Conservation (phyloP, 371 early-diverging fungal genomes). For the Mortierella sp. region DNA sequence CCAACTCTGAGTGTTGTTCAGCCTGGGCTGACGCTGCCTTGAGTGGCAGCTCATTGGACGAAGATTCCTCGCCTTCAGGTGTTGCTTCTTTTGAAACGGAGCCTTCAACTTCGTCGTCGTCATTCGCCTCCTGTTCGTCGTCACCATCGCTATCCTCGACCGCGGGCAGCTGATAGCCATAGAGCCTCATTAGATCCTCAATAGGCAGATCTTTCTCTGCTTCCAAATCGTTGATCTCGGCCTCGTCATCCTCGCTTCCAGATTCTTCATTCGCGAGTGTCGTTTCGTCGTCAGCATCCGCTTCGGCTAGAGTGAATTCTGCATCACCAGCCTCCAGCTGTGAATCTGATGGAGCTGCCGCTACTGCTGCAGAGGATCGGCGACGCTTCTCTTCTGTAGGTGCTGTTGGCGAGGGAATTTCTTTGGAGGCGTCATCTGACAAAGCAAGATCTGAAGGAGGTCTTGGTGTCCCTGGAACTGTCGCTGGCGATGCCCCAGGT, state of each 20-base stretch:
- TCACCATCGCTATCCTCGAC: slow-evolving; percentile 35
- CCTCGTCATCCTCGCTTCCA: slow-evolving; percentile 63
- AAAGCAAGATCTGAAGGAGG: not conserved
- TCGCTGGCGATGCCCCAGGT: slow-evolving; percentile 2
- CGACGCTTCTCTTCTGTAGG: slow-evolving; percentile 27
- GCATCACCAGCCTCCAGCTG: slow-evolving; percentile 49
- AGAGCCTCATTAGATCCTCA: slow-evolving; percentile 66
- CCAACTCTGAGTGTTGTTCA: no score
- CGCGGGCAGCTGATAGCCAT: slow-evolving; percentile 52
- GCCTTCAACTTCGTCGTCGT: not conserved
- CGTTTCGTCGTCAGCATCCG: slow-evolving; percentile 50
- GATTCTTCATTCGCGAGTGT: slow-evolving; percentile 52
- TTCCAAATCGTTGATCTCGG: slow-evolving; percentile 61
- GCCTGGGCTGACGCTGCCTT: not conserved
- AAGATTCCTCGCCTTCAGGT: not conserved
- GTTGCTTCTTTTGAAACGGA: not conserved
- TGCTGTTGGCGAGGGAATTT: slow-evolving; percentile 31
- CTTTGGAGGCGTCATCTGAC: slow-evolving; percentile 14
- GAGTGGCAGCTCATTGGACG: no score
- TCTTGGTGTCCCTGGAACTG: slow-evolving; percentile 6
- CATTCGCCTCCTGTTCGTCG: slow-evolving; percentile 35
- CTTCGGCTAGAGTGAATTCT: slow-evolving; percentile 23
- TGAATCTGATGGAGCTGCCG: slow-evolving; percentile 19
- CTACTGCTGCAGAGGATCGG: slow-evolving; percentile 34
- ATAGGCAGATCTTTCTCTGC: slow-evolving; percentile 68